Percentiles rank a stretch among this genome's conserved stretches.
These are phyloP conservation scores for Tuber brumale DNA, from an alignment of 495 filamentous ascomycete species.

Conservation along the genomic window DNA sequence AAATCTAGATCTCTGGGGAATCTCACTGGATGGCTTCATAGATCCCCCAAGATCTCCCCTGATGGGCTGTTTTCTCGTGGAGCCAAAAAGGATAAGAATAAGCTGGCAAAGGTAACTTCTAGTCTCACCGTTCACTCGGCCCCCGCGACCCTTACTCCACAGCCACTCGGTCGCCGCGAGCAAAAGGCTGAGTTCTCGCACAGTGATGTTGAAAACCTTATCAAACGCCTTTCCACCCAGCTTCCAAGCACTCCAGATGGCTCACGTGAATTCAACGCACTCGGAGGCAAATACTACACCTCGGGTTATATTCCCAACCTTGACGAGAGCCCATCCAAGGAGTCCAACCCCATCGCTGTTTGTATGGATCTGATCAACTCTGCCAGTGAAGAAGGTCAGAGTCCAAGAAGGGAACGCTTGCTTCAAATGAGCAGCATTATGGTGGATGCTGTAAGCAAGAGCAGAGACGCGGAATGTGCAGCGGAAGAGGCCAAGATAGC, in stretches of 20 bases:
- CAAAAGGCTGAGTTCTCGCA: conserved; percentile 18
- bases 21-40: conserved; percentile 17
- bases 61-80: background rate
- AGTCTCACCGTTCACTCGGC: background rate
- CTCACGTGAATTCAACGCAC: conserved; percentile 8
- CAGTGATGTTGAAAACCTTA: conserved; percentile 24
- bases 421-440: conserved; percentile 42
- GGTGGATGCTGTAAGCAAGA: conserved; percentile 43
- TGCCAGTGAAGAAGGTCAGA: conserved; percentile 40
- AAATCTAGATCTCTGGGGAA: conserved; percentile 17
- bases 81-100: conserved; percentile 11
- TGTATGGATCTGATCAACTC: conserved; percentile 44
- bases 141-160: background rate
- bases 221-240: conserved; percentile 26
- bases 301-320: conserved; percentile 18
- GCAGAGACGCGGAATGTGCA: conserved; percentile 44
- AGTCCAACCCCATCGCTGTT: conserved; percentile 40
- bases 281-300: conserved; percentile 32
- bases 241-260: conserved; percentile 13
- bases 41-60: conserved; percentile 8
- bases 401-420: conserved; percentile 39
- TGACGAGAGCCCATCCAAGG: conserved; percentile 34
- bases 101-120: background rate
- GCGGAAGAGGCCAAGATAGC: conserved; percentile 44
- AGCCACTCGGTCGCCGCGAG: background rate